Evolutionary conservation across 1,284 basidiomycete species (phyloP), one percentile per base, ranked within the genome.

Genomic region (Cryptococcus sp.): DNA sequence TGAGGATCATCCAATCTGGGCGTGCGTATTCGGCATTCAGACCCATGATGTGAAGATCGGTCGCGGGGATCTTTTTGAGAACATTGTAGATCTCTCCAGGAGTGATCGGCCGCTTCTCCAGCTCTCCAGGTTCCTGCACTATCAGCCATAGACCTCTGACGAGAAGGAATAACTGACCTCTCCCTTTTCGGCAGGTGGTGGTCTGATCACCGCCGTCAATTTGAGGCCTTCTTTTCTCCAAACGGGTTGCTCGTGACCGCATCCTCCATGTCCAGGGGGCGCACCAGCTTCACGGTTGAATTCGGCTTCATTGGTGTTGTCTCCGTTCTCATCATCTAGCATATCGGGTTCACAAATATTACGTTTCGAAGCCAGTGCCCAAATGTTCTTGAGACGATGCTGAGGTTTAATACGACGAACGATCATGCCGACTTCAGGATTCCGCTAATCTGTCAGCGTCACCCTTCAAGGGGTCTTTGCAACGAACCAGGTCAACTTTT

Each of bases 1-100:
- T 98, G 48, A 98, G 78, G 63, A 99, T 93, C 96, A 99, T 98
- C 96, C 96, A 98, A 68, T 98, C 92, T 2, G 96, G 96, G 41
- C 93, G 84, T 13, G 96, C 96, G 70, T 94, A 98, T 69, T 92
- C 90, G 50, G 91, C 90, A 23, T 91, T 94, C 7, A 98, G 82
- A 39, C 96, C 96, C 60, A 98, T 84, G 16, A 93, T 80, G 61
- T 86, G 81, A n/a, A 98, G 82, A 73, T 98, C 96, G 16, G 84
- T 81, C 59, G 91, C 85, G 1, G 89, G 83, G 75, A 97, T 92
- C 82, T 94, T 96, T 78, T 88, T 92, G 76, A 94, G 83, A 40
- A 89, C 87, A 57, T 85, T 90, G 77, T 93, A 88, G 21, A 91
- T 90, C 69, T 97, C 92, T 3, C 85, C 85, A 0, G 94, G 88